Percentiles rank a stretch among this genome's conserved stretches.
Conservation (phyloP, 2,329 filamentous ascomycete species). For the Phoma sp. region DNA sequence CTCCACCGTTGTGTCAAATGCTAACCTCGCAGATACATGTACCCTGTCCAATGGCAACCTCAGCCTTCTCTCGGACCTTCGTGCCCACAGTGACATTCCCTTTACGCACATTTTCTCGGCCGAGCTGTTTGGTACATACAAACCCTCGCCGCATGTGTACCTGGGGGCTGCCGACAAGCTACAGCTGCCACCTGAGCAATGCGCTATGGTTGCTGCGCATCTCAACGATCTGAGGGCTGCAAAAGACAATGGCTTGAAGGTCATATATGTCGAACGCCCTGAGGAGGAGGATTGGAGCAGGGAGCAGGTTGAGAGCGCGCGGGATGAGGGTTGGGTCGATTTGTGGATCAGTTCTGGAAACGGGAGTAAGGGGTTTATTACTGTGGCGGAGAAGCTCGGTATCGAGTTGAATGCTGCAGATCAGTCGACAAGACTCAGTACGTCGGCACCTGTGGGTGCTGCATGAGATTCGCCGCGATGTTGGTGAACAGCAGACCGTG, state of each 20-base stretch:
- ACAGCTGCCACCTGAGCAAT: slow-evolving; percentile 63
- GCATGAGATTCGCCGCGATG: neutral
- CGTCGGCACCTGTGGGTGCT: slow-evolving; percentile 20
- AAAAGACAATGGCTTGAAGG: slow-evolving; percentile 67
- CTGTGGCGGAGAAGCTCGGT: slow-evolving; percentile 51
- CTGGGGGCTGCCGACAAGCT: slow-evolving; percentile 68
- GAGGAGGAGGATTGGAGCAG: slow-evolving; percentile 68
- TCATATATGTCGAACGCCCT: slow-evolving; percentile 74
- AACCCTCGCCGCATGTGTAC: slow-evolving; percentile 73
- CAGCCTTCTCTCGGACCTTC: slow-evolving; percentile 69
- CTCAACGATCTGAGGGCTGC: slow-evolving; percentile 72
- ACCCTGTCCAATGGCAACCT: slow-evolving; percentile 79
- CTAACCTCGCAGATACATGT: slow-evolving; percentile 53
- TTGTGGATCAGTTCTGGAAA: slow-evolving; percentile 53
- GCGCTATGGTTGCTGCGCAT: slow-evolving; percentile 81
- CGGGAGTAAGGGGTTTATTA: slow-evolving; percentile 57
- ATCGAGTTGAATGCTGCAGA: slow-evolving; percentile 19
- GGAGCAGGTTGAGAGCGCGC: slow-evolving; percentile 59
- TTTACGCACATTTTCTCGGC: slow-evolving; percentile 70
- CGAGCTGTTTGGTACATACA: slow-evolving; percentile 76
- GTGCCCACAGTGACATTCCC: slow-evolving; percentile 62
- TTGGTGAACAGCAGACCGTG: neutral
- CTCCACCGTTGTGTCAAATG: neutral
- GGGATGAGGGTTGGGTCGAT: slow-evolving; percentile 68
- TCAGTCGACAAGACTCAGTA: slow-evolving; percentile 20